Base-by-base conservation (phyloP, 495 filamentous ascomycete genomes). In the Penicillium coprophilum region DNA sequence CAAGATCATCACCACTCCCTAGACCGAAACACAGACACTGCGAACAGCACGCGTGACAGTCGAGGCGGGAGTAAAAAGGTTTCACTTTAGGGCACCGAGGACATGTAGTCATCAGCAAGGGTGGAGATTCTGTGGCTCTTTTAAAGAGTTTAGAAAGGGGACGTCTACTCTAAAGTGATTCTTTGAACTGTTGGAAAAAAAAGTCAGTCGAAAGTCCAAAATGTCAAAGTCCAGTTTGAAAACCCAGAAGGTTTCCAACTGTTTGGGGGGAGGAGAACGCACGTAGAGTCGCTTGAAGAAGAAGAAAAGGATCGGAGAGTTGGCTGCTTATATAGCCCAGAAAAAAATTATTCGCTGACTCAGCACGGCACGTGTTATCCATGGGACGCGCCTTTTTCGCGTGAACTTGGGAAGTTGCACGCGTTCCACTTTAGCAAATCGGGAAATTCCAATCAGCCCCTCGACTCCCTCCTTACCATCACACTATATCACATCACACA, bases 111-210 rank as follows among this genome's bases (percentile, higher is more conserved):
- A 87, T 87, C 85, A 82, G 79, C 84, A 85, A 85, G 85, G 85
- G 80, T 86, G 80, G 78, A 82, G 81, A 83, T 81, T 85, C 81
- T 87, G 85, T 84, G 79, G 85, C 85, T 87, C 76, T 77, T 86
- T 82, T 89, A 82, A 83, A 86, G 78, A 87, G 85, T 81, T 84
- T 83, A 89, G 83, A 84, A 81, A 79, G 65, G 73, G 81, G 84
- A 88, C 85, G 81, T 88, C 77, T 85, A 89, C 87, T 90, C 87
- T 89, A 90, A 90, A 90, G 87, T 89, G 87, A 90, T 90, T 88
- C 86, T 89, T 85, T 85, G 82, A 85, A 83, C 80, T 83, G 79
- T 70, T 31, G 64, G 17, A 24, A n/a, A 27, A 17, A 49, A 23
- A 64, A 63, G 65, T 77, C 67, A 72, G 71, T 44, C 62, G 63